phyloP scores from a whole-genome alignment of 495 filamentous ascomycete species.

The Lineolata rhizophorae region DNA sequence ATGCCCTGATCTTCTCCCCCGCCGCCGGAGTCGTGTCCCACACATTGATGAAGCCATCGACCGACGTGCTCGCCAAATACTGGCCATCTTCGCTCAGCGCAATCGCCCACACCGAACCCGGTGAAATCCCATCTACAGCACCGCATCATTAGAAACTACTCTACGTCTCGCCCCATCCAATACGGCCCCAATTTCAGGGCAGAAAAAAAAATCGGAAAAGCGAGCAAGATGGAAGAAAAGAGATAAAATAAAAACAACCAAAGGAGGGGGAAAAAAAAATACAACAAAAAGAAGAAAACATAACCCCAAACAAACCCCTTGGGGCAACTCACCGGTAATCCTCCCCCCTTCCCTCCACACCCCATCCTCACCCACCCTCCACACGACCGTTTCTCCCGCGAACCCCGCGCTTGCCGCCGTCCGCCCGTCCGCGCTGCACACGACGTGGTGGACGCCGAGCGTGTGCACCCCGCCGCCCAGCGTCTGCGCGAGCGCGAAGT shows the following conservation, averaged over 20 bases:
- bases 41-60: slow-evolving; percentile 67
- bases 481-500: slow-evolving; percentile 56
- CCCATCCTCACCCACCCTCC: slow-evolving; percentile 31
- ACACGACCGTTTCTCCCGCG: slow-evolving; percentile 64
- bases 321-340: slow-evolving; percentile 21
- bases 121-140: slow-evolving; percentile 22
- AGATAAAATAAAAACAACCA: too few species aligned
- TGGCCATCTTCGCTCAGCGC: slow-evolving; percentile 62
- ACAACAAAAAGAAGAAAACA: slow-evolving; percentile 4
- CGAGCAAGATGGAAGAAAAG: too few species aligned
- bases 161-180: not conserved
- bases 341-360: slow-evolving; percentile 28
- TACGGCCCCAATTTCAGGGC: not conserved
- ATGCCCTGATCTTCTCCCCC: slow-evolving; percentile 41
- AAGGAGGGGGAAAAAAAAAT: not conserved
- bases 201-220: not conserved
- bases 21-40: slow-evolving; percentile 42
- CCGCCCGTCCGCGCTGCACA: slow-evolving; percentile 41
- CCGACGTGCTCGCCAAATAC: slow-evolving; percentile 60
- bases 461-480: slow-evolving; percentile 56
- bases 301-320: not conserved
- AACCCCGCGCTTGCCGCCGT: slow-evolving; percentile 69
- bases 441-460: slow-evolving; percentile 75
- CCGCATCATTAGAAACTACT: not conserved
- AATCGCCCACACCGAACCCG: slow-evolving; percentile 65